Base-by-base conservation (phyloP, 352 stramenopile genomes). In the Phytophthora kernoviae region DNA sequence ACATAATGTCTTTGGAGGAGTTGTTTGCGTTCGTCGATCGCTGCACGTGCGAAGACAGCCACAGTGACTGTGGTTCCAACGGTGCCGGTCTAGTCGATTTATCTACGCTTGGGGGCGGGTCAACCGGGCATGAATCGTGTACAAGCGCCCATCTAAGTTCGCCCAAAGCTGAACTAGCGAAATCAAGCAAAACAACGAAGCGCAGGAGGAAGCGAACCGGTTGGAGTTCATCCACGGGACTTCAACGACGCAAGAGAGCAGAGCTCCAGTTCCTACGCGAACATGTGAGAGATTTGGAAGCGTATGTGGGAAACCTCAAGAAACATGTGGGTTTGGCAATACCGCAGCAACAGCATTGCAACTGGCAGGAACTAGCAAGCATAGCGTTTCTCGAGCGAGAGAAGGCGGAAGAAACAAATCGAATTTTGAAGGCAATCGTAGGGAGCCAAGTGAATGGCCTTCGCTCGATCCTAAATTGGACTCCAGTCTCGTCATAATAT, bases 1-100 rank as follows among this genome's bases (percentile, higher is more conserved):
- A 65, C 18, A 32, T 64, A 37, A 53, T 40, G 43, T 48, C 67
- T n/a, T 46, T 75, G 10, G 53, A 68, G 2, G 64, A 73, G 21
- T 34, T 67, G 3, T 69, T 72, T 5, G 66, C 57, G 43, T 68
- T 75, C 39, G 56, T 75, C 48, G 62, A 75, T 50, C 51, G 52
- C 37, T 63, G 52, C 2, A 55, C 33, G 20, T 60, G 41, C 43
- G n/a, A 30, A 5, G 40, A 53, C 2, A 30, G 5, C 2, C n/a
- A n/a, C n/a, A n/a, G n/a, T n/a, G n/a, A n/a, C n/a, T n/a, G n/a
- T n/a, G n/a, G n/a, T n/a, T n/a, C n/a, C n/a, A n/a, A n/a, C n/a
- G n/a, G n/a, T n/a, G n/a, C n/a, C n/a, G n/a, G n/a, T n/a, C n/a
- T n/a, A n/a, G 43, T 48, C 18, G n/a, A 20, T 17, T 5, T 39